phyloP scores from a whole-genome alignment of 2,329 filamentous ascomycete species.

The Gaeumannomyces tritici region DNA sequence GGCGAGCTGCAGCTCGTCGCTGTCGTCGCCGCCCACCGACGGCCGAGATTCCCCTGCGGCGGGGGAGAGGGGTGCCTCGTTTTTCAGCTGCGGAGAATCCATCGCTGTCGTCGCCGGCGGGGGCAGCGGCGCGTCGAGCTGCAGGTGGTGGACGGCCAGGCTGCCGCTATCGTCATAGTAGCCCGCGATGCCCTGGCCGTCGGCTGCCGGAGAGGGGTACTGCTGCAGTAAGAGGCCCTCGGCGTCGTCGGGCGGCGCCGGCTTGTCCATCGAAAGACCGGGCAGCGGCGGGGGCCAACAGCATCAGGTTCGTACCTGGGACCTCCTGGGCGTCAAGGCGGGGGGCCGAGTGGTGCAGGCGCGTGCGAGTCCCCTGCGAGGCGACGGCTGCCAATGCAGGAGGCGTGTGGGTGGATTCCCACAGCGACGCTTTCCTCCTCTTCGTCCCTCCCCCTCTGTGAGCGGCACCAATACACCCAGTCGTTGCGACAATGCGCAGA shows the following conservation, averaged over 20 bases:
- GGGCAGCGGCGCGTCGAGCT: conserved; percentile 20
- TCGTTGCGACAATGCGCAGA: neutral
- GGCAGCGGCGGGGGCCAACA: neutral
- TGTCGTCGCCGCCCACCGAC: conserved; percentile 27
- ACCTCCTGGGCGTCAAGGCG: neutral
- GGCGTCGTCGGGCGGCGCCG: conserved; percentile 20
- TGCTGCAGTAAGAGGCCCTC: conserved; percentile 25
- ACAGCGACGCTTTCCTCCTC: neutral
- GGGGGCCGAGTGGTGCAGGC: neutral
- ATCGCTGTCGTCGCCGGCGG: conserved; percentile 9
- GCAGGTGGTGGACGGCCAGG: conserved; percentile 10
- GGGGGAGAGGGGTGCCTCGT: conserved; percentile 24
- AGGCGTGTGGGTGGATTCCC: neutral
- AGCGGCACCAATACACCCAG: neutral
- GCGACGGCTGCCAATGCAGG: neutral
- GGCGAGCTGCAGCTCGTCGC: conserved; percentile 48
- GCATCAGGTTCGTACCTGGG: neutral
- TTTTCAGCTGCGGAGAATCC: conserved; percentile 10
- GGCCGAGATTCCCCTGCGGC: conserved; percentile 25
- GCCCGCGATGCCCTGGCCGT: conserved; percentile 30
- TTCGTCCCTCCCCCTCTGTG: neutral
- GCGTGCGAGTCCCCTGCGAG: neutral
- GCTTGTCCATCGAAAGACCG: conserved; percentile 19
- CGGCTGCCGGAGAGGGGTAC: conserved; percentile 36
- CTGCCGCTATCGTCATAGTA: conserved; percentile 23